Evolutionary conservation across 139 green algal species (phyloP).

Genomic region (Desmodesmus armatus): DNA sequence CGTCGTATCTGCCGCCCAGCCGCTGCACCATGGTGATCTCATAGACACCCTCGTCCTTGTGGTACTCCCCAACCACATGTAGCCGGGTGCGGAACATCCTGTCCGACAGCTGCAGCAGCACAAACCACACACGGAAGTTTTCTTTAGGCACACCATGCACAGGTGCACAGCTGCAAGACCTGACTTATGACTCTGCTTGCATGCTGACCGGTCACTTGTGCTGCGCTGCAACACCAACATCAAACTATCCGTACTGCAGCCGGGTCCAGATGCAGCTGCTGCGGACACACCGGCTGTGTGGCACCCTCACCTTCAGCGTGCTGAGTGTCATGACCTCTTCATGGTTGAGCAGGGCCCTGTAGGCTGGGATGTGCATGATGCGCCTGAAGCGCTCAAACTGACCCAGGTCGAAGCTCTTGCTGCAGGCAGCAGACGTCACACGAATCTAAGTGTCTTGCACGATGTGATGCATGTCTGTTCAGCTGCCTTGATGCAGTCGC

Average conservation of each 20-base stretch:
- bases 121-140: neutral
- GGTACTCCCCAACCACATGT: conserved; percentile 54
- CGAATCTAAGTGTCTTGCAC: neutral
- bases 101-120: conserved; percentile 57
- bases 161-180: neutral
- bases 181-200: no score
- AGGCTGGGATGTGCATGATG: conserved; percentile 70
- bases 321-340: conserved; percentile 51
- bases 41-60: conserved; percentile 55
- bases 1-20: conserved; percentile 40
- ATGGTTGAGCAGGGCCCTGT: conserved; percentile 65
- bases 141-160: neutral
- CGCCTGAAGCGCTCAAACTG: conserved; percentile 85
- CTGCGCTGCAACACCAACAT: neutral
- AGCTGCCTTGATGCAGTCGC: no score
- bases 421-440: conserved; percentile 43
- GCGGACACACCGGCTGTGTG: neutral
- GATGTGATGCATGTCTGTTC: neutral
- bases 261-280: neutral
- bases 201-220: neutral
- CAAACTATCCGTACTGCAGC: no score
- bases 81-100: conserved; percentile 55
- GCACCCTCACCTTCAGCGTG: conserved; percentile 56
- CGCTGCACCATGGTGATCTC: conserved; percentile 57
- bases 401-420: conserved; percentile 69